Evolutionary conservation across 169 alveolate species (phyloP).

Genomic region (Cyclospora cayetanensis): DNA sequence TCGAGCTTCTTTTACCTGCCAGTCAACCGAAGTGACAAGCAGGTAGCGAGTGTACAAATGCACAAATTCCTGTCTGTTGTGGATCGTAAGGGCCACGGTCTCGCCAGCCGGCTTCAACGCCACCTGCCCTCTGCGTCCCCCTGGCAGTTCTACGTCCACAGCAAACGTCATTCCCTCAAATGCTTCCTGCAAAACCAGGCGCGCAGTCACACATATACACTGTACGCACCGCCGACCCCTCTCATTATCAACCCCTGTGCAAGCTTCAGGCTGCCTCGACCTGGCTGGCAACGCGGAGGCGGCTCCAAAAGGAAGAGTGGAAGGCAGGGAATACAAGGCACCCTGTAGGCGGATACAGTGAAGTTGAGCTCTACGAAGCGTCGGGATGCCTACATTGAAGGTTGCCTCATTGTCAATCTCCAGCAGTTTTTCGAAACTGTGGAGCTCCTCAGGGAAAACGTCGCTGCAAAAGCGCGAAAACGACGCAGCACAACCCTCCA

Average conservation of each 20-base stretch:
- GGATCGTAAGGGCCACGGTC: not conserved
- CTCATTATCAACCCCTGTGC: no score
- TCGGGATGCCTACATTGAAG: slow-evolving; percentile 24
- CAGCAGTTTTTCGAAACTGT: slow-evolving; percentile 30
- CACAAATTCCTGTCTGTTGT: slow-evolving; percentile 4
- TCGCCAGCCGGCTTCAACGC: slow-evolving; percentile 25
- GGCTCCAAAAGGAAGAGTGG: no score
- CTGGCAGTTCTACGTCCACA: slow-evolving; percentile 6
- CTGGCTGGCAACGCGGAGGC: no score
- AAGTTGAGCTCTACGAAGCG: no score
- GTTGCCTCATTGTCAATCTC: not conserved
- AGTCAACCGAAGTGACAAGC: slow-evolving; percentile 23
- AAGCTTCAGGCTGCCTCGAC: no score
- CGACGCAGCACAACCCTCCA: not conserved
- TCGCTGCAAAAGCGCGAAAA: not conserved
- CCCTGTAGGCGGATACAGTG: no score
- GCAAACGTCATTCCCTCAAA: slow-evolving; percentile 14
- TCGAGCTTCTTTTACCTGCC: no score
- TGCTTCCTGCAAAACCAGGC: not conserved
- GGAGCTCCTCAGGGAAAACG: slow-evolving; percentile 33
- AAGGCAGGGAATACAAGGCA: no score
- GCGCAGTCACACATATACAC: not conserved
- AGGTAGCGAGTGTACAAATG: not conserved
- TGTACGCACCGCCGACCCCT: no score
- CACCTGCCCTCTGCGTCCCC: not conserved